Evolutionary conservation across 2,329 filamentous ascomycete species (phyloP).

Genomic region (Colletotrichum caudatum): DNA sequence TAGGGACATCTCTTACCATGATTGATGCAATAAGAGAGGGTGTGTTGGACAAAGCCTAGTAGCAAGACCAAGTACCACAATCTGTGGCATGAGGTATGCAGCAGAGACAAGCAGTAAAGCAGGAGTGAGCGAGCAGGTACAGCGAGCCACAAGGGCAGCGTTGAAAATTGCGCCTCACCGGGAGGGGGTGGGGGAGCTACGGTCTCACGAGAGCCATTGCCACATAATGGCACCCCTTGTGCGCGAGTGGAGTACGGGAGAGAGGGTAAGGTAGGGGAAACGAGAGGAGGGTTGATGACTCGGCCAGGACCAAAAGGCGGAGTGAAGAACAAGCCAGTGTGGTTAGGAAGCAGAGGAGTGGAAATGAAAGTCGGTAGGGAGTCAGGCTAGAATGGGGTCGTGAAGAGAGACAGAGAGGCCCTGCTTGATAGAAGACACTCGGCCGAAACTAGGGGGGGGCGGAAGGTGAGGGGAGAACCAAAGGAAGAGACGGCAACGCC

Average conservation of each 20-base stretch:
- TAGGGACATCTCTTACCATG: slow-evolving; percentile 62
- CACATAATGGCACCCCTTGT: slow-evolving; percentile 45
- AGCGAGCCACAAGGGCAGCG: slow-evolving; percentile 43
- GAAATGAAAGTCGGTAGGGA: slow-evolving; percentile 31
- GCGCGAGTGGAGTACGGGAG: slow-evolving; percentile 41
- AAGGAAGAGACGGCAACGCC: slow-evolving; percentile 40
- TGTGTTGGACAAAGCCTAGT: slow-evolving; percentile 53
- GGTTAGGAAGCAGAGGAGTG: slow-evolving; percentile 35
- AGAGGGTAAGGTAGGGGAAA: slow-evolving; percentile 40
- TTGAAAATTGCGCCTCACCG: slow-evolving; percentile 44
- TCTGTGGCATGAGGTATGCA: slow-evolving; percentile 52
- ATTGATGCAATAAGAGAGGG: slow-evolving; percentile 56
- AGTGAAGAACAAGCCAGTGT: slow-evolving; percentile 32
- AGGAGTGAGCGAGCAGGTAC: slow-evolving; percentile 40
- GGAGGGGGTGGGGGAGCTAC: slow-evolving; percentile 43
- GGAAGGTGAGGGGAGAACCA: slow-evolving; percentile 1
- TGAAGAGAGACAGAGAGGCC: slow-evolving; percentile 39
- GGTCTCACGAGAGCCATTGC: slow-evolving; percentile 52
- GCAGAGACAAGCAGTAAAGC: slow-evolving; percentile 44
- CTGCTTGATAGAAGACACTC: slow-evolving; percentile 37
- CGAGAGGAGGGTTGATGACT: slow-evolving; percentile 39
- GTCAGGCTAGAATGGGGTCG: slow-evolving; percentile 39
- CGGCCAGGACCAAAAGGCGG: slow-evolving; percentile 35
- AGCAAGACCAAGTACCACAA: slow-evolving; percentile 52
- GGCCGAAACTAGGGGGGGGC: slow-evolving; percentile 33